Evolutionary conservation across 768 basidiomycete species (phyloP).

Genomic region (Cyathus striatus): DNA sequence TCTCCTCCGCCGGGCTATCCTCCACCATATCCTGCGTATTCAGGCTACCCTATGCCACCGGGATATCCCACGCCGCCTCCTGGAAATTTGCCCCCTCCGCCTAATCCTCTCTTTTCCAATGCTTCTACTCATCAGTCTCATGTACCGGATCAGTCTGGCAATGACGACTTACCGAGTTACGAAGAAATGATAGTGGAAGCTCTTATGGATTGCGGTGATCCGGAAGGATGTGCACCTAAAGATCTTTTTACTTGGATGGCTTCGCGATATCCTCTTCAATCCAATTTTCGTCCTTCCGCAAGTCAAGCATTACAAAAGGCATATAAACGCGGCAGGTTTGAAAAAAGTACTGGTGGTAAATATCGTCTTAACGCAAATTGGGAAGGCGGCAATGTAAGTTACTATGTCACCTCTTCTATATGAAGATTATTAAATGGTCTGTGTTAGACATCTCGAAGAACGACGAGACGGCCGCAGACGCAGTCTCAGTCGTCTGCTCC

Average conservation of each 20-base stretch:
- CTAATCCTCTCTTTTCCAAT: constrained; percentile 24
- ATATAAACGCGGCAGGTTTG: constrained; percentile 73
- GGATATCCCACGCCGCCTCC: constrained; percentile 31
- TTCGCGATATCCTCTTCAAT: constrained; percentile 72
- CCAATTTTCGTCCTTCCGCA: constrained; percentile 86
- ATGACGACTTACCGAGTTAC: constrained; percentile 73
- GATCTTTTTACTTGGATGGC: constrained; percentile 84
- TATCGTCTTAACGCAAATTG: constrained; percentile 73
- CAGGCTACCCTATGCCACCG: constrained; percentile 24
- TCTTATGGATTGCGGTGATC: constrained; percentile 56
- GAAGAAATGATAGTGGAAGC: constrained; percentile 92
- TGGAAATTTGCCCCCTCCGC: constrained; percentile 28
- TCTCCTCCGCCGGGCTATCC: constrained; percentile 42
- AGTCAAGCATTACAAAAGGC: constrained; percentile 89
- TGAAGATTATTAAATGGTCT: not conserved
- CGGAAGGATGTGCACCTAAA: constrained; percentile 80
- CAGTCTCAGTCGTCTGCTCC: constrained; percentile 24
- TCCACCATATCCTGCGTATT: constrained; percentile 35
- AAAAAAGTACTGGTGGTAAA: constrained; percentile 68
- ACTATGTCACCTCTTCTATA: constrained; percentile 3
- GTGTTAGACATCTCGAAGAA: constrained; percentile 65
- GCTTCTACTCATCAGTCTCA: constrained; percentile 12
- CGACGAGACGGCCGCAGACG: constrained; percentile 78
- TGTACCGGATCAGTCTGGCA: constrained; percentile 9
- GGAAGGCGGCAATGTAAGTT: constrained; percentile 77